Evolutionary conservation across 2,329 filamentous ascomycete genomes (phyloP), one percentile per base, ranked within the genome.

Genomic region (Elsinoe necatrix): DNA sequence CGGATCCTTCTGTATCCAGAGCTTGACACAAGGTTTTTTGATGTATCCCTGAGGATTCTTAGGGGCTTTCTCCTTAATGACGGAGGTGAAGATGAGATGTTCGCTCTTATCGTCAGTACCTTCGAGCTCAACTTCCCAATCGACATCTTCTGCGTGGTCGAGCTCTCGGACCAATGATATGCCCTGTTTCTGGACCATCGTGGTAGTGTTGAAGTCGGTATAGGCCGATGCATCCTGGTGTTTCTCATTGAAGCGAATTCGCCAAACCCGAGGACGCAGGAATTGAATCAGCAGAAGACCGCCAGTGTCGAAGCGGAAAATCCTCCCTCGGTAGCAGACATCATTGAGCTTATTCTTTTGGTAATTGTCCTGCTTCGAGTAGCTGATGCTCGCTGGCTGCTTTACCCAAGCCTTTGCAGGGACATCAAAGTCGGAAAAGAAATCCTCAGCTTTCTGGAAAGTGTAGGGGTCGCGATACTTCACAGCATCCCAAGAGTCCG

Each of bases 181-280:
- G 31, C 48, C 48, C 11, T 52, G 31, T n/a, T 52, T 52, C 1
- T 31, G n/a, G 29, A 52, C 31, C 11, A 52, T 37, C 9, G 31
- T 52, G 25, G 25, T 37, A 7, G 48, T 52, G 31, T 52, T 52
- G 48, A 34, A 52, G 20, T 52, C 48, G 29, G 48, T 52, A 14
- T 39, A 52, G 29, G 29, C n/a, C 12, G 31, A 18, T 25, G 12
- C 25, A 23, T 37, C 20, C 9, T 34, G 16, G 31, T 52, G 48
- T 25, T 39, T 52, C 11, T 52, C 48, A 29, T 57, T 51, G 43
- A 50, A 57, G 34, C 55, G 42, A 16, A 57, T 41, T 20, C 55
- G 45, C 55, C 55, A 57, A 6, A 57, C 48, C n/a, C 48, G 37
- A 14, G 55, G 55, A 8, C 43, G 45, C 11, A 57, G 31, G 34